Evolutionary conservation across 2,329 filamentous ascomycete species (phyloP).

Genomic region (Phaeomoniella chlamydospora): DNA sequence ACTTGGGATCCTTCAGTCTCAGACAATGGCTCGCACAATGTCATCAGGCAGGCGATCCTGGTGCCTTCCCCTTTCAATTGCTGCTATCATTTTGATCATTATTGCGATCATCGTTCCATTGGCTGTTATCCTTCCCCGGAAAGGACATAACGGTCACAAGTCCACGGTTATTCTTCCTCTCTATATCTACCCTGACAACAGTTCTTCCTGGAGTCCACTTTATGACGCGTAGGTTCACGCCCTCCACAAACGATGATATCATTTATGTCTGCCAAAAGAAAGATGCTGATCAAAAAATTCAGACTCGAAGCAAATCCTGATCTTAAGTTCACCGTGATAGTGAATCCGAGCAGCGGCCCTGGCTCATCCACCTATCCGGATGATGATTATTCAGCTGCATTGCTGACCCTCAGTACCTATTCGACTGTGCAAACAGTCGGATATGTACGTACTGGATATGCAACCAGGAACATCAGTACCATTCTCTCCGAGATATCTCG

Average conservation of each 20-base stretch:
- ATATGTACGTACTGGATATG: slow-evolving; percentile 37
- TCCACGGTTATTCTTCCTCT: slow-evolving; percentile 31
- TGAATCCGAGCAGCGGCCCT: slow-evolving; percentile 33
- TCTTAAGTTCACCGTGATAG: slow-evolving; percentile 34
- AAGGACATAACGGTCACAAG: too few relatives aligned
- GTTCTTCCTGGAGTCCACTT: slow-evolving; percentile 31
- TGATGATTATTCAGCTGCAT: slow-evolving; percentile 26
- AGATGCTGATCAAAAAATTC: slow-evolving; percentile 13
- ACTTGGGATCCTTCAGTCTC: too few relatives aligned
- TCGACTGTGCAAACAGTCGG: slow-evolving; percentile 34
- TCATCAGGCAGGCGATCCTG: too few relatives aligned
- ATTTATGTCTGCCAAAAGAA: slow-evolving; percentile 5
- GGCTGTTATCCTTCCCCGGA: too few relatives aligned
- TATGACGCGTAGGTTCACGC: slow-evolving; percentile 23
- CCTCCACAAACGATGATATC: slow-evolving; percentile 6
- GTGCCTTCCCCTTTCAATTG: too few relatives aligned
- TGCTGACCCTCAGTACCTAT: slow-evolving; percentile 23
- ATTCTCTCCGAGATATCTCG: slow-evolving; percentile 27
- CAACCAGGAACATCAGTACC: slow-evolving; percentile 22
- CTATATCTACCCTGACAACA: slow-evolving; percentile 32
- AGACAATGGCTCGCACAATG: too few relatives aligned
- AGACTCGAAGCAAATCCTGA: slow-evolving; percentile 23
- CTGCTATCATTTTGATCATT: too few relatives aligned
- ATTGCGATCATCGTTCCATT: too few relatives aligned
- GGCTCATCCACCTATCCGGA: slow-evolving; percentile 27